These are phyloP conservation scores for Colletotrichum neosansevieriae DNA, from an alignment of 2,329 filamentous ascomycete species.

Conservation along the genomic window DNA sequence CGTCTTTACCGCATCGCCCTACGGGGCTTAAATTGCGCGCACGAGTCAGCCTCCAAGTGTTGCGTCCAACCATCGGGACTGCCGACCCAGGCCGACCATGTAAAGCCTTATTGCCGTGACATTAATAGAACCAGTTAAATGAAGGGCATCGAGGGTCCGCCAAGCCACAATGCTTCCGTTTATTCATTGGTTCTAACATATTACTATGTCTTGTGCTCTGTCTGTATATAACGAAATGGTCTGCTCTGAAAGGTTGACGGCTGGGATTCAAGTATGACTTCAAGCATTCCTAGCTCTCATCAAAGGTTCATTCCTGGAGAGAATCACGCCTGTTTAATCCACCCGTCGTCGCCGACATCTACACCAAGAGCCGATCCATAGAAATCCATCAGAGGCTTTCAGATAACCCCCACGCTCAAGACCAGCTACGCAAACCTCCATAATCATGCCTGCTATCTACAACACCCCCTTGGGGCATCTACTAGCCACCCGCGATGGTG, in stretches of 20 bases:
- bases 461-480: neutral
- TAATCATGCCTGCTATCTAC: slow-evolving; percentile 16
- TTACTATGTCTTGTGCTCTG: neutral
- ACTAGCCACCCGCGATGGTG: slow-evolving; percentile 13
- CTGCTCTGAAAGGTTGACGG: neutral
- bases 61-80: neutral
- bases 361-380: neutral
- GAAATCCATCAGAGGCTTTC: neutral
- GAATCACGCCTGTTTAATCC: no score
- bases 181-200: neutral
- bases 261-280: neutral
- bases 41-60: slow-evolving; percentile 5
- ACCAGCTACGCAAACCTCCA: neutral
- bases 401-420: neutral
- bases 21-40: slow-evolving; percentile 9
- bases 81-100: slow-evolving; percentile 11
- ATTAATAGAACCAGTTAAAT: slow-evolving; percentile 23
- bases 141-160: slow-evolving; percentile 17
- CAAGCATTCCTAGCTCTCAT: accelerated
- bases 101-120: neutral
- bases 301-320: neutral
- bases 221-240: slow-evolving; percentile 15
- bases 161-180: slow-evolving; percentile 7
- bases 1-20: slow-evolving; percentile 12
- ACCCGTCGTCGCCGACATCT: no score